Base-by-base conservation (phyloP, 2,329 filamentous ascomycete species). In the Paracorniculantispora psalliotae region DNA sequence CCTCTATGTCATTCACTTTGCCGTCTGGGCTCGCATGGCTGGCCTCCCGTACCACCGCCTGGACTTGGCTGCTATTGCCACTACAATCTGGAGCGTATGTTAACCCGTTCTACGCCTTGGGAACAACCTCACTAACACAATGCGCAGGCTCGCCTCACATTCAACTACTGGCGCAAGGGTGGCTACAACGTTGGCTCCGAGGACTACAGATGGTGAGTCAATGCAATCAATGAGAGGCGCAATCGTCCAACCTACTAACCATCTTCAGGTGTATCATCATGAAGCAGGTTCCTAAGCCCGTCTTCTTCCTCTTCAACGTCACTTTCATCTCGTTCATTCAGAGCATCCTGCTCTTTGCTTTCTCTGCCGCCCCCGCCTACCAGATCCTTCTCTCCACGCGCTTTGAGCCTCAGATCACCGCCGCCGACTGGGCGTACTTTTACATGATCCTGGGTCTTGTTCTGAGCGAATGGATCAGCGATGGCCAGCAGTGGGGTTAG, bases 81-180 rank as follows among this genome's bases (percentile, higher is more conserved):
- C 86, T 53, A 73, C 82, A 1, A 66, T 92, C 9, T 99, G 94
- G 94, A 90, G 89, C 73, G 89, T 92, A 77, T 73, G 88, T 53
- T 28, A n/a, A n/a, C n/a, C n/a, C 5, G 4, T 23, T 33, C 17
- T n/a, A n/a, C n/a, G n/a, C n/a, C n/a, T n/a, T n/a, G n/a, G n/a
- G n/a, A n/a, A n/a, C n/a, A n/a, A n/a, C n/a, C n/a, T 12, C 28
- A 21, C 52, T 55, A 37, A 53, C 39, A 30, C 26, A 23, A n/a
- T n/a, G 25, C 8, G 17, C 61, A 92, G 90, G 71, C 77, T 60
- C 89, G 94, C 12, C 78, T 99, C 73, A 97, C 93, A 2, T 97
- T 84, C 79, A 99, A 99, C 75, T 99, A 97, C 77, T 96, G 90
- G 87, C 88, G 94, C 60, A 96, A 91, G 72, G 94, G 94, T 41